Evolutionary conservation across 2,329 filamentous ascomycete species (phyloP), one percentile per base, ranked within the genome.

Genomic region (Alternaria postmessia): DNA sequence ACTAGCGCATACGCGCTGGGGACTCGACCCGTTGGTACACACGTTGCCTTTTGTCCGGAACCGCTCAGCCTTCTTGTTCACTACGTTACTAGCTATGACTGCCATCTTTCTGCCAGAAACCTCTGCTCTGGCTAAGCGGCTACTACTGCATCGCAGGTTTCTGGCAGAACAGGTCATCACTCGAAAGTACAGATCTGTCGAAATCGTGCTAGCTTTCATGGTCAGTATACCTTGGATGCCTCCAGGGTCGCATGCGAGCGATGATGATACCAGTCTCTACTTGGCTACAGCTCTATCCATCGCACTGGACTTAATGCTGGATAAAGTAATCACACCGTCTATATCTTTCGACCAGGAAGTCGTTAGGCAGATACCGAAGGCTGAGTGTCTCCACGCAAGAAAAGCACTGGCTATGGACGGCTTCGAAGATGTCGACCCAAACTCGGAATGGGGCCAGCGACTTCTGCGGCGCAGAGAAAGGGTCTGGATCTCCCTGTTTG

Each of bases 161-260:
- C 82, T 92, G 4, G 89, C 88, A 0, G 85, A 88, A 26, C 83
- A 85, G 28, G 84, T 92, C 43, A 87, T 89, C 51, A 78, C 83
- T 0, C 83, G 85, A 46, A 86, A 89, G 2, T 85, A 88, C 68
- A 85, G 88, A 57, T 92, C 90, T 0, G 88, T 91, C 6, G 90
- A 92, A 72, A 91, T 92, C 57, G 87, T 92, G 0, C 79, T 92
- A 1, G 90, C 88, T 0, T 92, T 92, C 70, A 89, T 92, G 87
- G 85, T 91, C 32, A 91, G 91, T 62, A 85, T 92, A 7, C 90
- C 90, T 0, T 92, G 90, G 90, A 91, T 92, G 85, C 86, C 87
- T 30, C 88, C 88, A 1, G 88, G 88, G 2, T 61, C 64, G 80
- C 87, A 90, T 68, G 89, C 87, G 74, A 88, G 88, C 9, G 89